phyloP scores from a whole-genome alignment of 352 stramenopile species.

The Globisporangium takayamanum region DNA sequence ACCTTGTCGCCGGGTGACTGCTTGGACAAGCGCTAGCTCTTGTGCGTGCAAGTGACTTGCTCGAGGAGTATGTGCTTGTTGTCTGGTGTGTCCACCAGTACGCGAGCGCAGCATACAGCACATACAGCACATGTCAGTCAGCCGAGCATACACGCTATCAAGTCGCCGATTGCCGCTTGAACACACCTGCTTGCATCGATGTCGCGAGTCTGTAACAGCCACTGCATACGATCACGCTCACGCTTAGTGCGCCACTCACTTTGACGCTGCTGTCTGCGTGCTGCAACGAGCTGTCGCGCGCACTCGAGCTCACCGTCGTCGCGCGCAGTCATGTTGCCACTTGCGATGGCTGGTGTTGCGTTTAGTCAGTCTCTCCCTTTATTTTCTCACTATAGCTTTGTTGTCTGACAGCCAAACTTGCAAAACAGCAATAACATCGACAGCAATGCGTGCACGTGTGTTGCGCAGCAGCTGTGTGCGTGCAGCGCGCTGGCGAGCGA shows the following conservation, averaged over 20 bases:
- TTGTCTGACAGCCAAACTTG: not conserved
- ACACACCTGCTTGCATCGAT: not conserved
- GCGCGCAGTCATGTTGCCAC: not conserved
- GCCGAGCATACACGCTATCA: not conserved
- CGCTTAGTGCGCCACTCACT: not conserved
- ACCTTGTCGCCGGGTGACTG: constrained; percentile 24
- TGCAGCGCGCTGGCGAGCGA: too few species aligned
- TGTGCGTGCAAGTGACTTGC: constrained; percentile 1
- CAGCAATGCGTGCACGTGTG: not conserved
- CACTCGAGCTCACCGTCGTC: not conserved
- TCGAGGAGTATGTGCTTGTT: not conserved
- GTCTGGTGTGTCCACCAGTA: not conserved
- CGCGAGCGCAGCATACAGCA: not conserved
- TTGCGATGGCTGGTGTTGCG: not conserved
- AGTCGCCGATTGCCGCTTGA: not conserved
- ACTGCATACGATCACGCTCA: not conserved
- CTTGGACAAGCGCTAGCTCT: constrained; percentile 17
- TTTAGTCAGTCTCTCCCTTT: not conserved
- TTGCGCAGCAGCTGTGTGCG: not conserved
- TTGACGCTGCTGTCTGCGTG: not conserved
- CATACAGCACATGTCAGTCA: not conserved
- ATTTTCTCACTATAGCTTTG: not conserved
- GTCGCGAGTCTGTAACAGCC: not conserved
- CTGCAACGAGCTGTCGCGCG: not conserved
- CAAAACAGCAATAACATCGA: not conserved